These are phyloP conservation scores for Oxytropis ochrocephala DNA, from an alignment of 306 rosid genomes.

Conservation along the genomic window DNA sequence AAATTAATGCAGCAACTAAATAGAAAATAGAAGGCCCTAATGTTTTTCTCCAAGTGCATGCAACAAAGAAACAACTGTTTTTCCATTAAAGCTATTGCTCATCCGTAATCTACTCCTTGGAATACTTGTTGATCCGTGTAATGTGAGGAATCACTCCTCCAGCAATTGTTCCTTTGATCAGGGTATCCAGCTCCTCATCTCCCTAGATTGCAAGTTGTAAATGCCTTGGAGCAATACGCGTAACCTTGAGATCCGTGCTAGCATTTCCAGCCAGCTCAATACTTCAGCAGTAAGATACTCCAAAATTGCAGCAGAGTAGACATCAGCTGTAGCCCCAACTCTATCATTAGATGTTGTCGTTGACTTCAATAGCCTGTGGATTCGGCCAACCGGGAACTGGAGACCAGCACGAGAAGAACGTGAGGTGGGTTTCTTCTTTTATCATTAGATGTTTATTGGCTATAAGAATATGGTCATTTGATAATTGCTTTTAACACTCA, in stretches of 20 bases:
- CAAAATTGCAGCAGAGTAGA: not conserved
- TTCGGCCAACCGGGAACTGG: not conserved
- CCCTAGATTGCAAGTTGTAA: not conserved
- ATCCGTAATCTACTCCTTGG: conserved; percentile 22
- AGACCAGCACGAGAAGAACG: conserved; percentile 84
- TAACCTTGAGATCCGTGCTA: conserved; percentile 3
- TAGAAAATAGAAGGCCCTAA: conserved; percentile 26
- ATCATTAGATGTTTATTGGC: too few relatives aligned
- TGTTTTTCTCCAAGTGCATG: conserved; percentile 10
- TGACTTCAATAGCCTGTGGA: not conserved
- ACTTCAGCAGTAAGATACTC: not conserved
- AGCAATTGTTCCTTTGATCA: not conserved
- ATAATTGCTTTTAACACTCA: too few relatives aligned
- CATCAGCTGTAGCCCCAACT: not conserved
- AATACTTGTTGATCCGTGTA: not conserved
- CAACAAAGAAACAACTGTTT: conserved; percentile 18
- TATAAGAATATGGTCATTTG: too few relatives aligned
- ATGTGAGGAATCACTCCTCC: not conserved
- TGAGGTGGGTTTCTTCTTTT: conserved; percentile 74
- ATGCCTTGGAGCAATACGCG: not conserved
- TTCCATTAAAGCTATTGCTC: conserved; percentile 8
- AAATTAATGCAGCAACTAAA: conserved; percentile 21
- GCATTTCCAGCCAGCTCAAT: not conserved
- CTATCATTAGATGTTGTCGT: not conserved
- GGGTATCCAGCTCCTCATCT: not conserved